These are phyloP conservation scores for Leishmania martiniquensis DNA, from an alignment of 208 protist species.

Conservation along the genomic window DNA sequence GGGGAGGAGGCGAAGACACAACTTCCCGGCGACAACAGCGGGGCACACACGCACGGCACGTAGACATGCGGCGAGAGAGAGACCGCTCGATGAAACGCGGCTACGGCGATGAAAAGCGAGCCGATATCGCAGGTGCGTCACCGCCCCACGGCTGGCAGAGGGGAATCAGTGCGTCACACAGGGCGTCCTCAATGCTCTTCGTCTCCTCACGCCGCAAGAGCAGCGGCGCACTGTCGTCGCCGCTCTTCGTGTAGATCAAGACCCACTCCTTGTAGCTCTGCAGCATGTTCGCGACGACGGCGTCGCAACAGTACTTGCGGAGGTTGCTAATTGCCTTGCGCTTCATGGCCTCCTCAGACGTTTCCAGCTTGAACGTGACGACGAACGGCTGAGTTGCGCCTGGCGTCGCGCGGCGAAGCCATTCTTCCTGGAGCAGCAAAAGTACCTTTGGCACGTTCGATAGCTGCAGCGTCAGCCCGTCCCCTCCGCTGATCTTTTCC, in stretches of 20 bases:
- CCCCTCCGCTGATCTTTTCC: constrained; percentile 82
- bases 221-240: constrained; percentile 32
- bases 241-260: constrained; percentile 56
- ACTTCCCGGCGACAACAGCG: too few relatives aligned
- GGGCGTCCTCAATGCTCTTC: constrained; percentile 54
- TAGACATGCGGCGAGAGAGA: neutral
- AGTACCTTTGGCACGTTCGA: constrained; percentile 79
- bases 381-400: constrained; percentile 38
- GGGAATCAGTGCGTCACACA: constrained; percentile 62
- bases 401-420: constrained; percentile 42
- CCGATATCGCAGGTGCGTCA: neutral
- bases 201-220: constrained; percentile 33
- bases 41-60: too few relatives aligned
- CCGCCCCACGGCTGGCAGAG: neutral
- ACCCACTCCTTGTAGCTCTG: constrained; percentile 84
- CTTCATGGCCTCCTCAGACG: constrained; percentile 62
- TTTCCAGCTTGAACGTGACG: constrained; percentile 89
- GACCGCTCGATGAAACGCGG: neutral
- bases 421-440: constrained; percentile 48
- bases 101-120: neutral
- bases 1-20: neutral
- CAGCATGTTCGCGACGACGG: constrained; percentile 85
- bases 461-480: constrained; percentile 68
- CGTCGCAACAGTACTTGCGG: constrained; percentile 62
- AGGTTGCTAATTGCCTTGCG: constrained; percentile 78